A percentile compares a stretch with the other conserved stretches of the same genome.
These are phyloP conservation scores for Arxiozyma telluris DNA, from an alignment of 1,139 yeast genomes.

Conservation along the genomic window DNA sequence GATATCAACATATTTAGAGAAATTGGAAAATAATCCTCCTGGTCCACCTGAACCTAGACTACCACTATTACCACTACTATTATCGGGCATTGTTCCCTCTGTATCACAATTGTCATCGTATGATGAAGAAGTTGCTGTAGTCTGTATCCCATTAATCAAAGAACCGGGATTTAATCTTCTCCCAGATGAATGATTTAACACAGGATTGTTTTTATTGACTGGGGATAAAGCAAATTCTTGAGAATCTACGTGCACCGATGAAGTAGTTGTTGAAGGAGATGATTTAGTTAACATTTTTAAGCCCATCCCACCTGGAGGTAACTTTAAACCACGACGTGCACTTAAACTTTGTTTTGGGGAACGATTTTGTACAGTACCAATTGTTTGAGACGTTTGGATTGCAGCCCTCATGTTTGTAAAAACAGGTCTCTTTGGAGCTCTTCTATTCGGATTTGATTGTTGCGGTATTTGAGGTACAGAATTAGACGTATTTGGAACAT, in stretches of 20 bases:
- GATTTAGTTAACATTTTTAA: constrained; percentile 17
- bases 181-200: constrained; percentile 8
- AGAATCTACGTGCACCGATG: constrained; percentile 5
- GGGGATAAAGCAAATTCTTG: constrained; percentile 28
- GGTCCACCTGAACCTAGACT: constrained; percentile 15
- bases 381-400: constrained; percentile 1
- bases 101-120: constrained; percentile 22
- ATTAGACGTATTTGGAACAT: not conserved
- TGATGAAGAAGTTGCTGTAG: constrained; percentile 29
- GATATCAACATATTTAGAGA: constrained; percentile 80
- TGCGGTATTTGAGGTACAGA: constrained; percentile 1
- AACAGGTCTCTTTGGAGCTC: constrained; percentile 10
- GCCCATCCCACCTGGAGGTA: constrained; percentile 30
- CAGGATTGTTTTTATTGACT: constrained; percentile 17
- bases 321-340: constrained; percentile 30
- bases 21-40: constrained; percentile 56
- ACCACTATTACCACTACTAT: constrained; percentile 5
- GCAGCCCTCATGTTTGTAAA: not conserved
- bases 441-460: constrained; percentile 13
- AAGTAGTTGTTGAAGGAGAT: constrained; percentile 7
- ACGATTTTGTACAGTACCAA: constrained; percentile 3
- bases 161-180: constrained; percentile 29
- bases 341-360: constrained; percentile 25
- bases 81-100: constrained; percentile 22
- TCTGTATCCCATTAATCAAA: constrained; percentile 25